Base-by-base conservation (phyloP, 352 stramenopile species). In the Nothophytophthora sp. region DNA sequence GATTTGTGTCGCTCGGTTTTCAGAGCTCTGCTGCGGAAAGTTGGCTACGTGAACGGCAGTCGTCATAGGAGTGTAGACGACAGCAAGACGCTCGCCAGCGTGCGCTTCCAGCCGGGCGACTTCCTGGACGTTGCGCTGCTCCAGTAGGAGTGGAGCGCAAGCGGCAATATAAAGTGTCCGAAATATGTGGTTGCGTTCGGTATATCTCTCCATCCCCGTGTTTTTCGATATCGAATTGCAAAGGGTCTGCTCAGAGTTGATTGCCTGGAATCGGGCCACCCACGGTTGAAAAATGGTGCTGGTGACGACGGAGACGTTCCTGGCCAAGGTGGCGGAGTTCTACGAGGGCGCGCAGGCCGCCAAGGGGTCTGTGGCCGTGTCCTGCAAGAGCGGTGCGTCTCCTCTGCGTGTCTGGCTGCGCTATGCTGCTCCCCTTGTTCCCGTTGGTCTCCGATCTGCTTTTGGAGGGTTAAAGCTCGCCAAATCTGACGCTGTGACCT, bases 101-200 rank as follows among this genome's bases (percentile, higher is more conserved):
- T 88, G 15, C 70, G 76, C 22, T 88, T 90, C 37, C 67, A 86
- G 44, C 73, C 76, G 19, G 80, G 77, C 32, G 80, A 88, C 42
- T 72, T 80, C 40, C 43, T 88, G 19, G 80, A 91, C 36, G 68
- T 91, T 35, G 80, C 75, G 20, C 54, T 88, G 40, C 48, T 83
- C n/a, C 61, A 72, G 11, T 84, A 72, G 50, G 19, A 4, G 8
- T 20, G 2, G 25, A 20, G 38, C 5, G 8, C 13, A 50, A 28
- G 29, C 52, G 19, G 19, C n/a, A 46, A 13, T 18, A 11, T 23
- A 8, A 47, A 9, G 5, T 27, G 24, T 57, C 27, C 39, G 25
- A 53, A 5, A 3, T 33, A 25, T 20, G 9, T n/a, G 9, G 3
- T 4, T 51, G 58, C 52, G 18, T 54, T n/a, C 46, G 32, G 56